Percentiles rank a stretch among this genome's conserved stretches.
phyloP scores from a whole-genome alignment of 495 filamentous ascomycete species.

The Penicillium lagena region DNA sequence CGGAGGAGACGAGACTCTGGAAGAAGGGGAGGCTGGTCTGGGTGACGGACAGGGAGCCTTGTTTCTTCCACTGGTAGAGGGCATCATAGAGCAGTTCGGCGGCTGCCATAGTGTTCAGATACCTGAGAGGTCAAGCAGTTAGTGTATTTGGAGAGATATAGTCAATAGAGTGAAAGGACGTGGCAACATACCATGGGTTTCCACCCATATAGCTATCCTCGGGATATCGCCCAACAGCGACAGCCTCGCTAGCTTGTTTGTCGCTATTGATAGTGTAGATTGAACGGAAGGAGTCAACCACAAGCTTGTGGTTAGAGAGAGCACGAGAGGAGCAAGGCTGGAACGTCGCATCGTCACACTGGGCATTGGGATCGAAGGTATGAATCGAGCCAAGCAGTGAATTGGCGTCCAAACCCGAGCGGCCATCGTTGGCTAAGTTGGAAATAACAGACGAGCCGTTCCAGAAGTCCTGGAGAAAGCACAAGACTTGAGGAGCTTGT shows the following conservation, averaged over 20 bases:
- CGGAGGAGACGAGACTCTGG: constrained; percentile 41
- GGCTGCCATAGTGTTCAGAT: constrained; percentile 55
- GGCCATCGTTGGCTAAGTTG: constrained; percentile 41
- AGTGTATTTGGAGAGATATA: too few species aligned
- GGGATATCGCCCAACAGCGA: constrained; percentile 65
- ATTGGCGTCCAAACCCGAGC: constrained; percentile 57
- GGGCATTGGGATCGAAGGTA: constrained; percentile 53
- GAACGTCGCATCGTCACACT: constrained; percentile 43
- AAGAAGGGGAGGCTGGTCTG: constrained; percentile 51
- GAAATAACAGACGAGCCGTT: constrained; percentile 48
- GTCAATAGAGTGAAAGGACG: too few species aligned
- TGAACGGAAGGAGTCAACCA: constrained; percentile 55
- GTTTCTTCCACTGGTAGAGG: constrained; percentile 49
- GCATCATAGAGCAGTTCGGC: constrained; percentile 64
- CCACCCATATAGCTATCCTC: constrained; percentile 65
- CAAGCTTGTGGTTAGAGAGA: constrained; percentile 57
- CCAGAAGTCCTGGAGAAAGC: constrained; percentile 64
- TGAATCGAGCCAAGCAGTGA: constrained; percentile 58
- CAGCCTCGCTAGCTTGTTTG: constrained; percentile 30
- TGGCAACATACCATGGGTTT: constrained; percentile 46
- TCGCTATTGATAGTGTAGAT: constrained; percentile 54
- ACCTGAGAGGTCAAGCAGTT: constrained; percentile 9
- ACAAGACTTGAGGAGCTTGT: constrained; percentile 48
- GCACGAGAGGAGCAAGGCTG: constrained; percentile 59
- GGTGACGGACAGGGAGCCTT: constrained; percentile 46